These are phyloP conservation scores for Chrysanthemum seticuspe DNA, from an alignment of 129 eudicot species.

Conservation along the genomic window DNA sequence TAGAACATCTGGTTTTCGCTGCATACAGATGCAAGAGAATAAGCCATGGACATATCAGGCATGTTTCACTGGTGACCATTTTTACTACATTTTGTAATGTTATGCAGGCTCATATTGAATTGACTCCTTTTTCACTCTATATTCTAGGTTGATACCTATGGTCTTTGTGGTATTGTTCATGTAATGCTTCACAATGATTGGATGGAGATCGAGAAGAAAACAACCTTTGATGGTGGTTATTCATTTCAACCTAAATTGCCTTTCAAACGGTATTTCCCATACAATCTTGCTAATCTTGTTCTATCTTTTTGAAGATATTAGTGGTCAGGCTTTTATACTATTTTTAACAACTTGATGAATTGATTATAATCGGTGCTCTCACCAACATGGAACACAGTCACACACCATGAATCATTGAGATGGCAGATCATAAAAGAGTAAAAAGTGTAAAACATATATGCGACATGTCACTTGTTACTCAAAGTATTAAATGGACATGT, in stretches of 20 bases:
- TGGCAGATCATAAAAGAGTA: no score
- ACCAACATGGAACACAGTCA: no score
- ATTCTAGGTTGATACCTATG: slow-evolving; percentile 54
- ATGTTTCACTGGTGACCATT: not conserved
- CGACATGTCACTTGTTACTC: no score
- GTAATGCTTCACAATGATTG: slow-evolving; percentile 88
- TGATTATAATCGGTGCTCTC: no score
- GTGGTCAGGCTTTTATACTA: not conserved
- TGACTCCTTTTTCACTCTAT: slow-evolving; percentile 8
- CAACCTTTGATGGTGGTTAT: slow-evolving; percentile 48
- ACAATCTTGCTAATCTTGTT: not conserved
- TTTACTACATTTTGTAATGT: not conserved
- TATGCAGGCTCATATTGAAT: not conserved
- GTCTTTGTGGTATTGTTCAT: slow-evolving; percentile 88
- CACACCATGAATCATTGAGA: no score
- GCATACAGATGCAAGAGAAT: slow-evolving; percentile 90
- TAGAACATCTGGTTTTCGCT: slow-evolving; percentile 92
- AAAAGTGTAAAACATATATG: no score
- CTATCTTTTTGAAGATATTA: not conserved
- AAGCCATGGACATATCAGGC: slow-evolving; percentile 94
- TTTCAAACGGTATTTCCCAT: slow-evolving; percentile 55
- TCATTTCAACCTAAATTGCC: slow-evolving; percentile 62
- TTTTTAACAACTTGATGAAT: not conserved
- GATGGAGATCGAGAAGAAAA: slow-evolving; percentile 72
- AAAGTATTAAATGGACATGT: no score